These are phyloP conservation scores for Nannizziopsis barbatae DNA, from an alignment of 2,329 filamentous ascomycete species.

Conservation along the genomic window DNA sequence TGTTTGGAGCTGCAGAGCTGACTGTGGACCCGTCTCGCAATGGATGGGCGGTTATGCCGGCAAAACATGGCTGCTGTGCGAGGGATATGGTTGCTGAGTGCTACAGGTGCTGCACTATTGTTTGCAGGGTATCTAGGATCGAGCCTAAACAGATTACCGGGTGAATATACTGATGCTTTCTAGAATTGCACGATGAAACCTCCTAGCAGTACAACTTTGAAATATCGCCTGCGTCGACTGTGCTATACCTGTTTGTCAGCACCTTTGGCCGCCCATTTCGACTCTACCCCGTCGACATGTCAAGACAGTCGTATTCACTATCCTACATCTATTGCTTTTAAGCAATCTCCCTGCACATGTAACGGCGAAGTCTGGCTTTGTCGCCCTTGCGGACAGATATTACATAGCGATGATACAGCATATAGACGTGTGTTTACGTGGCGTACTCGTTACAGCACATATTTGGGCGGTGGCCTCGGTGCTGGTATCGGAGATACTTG, in stretches of 20 bases:
- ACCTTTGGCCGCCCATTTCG: constrained; percentile 43
- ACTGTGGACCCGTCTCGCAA: too few relatives aligned
- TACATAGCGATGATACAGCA: constrained; percentile 47
- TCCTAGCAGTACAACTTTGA: constrained; percentile 55
- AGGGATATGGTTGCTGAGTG: constrained; percentile 79
- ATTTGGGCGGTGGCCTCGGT: constrained; percentile 66
- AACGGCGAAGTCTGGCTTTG: constrained; percentile 64
- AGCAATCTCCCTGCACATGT: constrained; percentile 49
- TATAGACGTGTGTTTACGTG: constrained; percentile 70
- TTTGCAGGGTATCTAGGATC: constrained; percentile 60
- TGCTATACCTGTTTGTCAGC: constrained; percentile 64
- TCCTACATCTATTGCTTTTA: constrained; percentile 30
- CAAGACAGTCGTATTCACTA: constrained; percentile 12
- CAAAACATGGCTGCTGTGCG: constrained; percentile 68
- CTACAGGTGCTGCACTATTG: constrained; percentile 60
- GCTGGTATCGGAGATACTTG: constrained; percentile 81
- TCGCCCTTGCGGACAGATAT: constrained; percentile 64
- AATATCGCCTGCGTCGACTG: constrained; percentile 67
- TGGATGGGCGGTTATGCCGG: constrained; percentile 37
- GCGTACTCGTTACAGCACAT: constrained; percentile 69
- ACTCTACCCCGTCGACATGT: constrained; percentile 14
- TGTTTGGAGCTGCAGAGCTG: background rate
- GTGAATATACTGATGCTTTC: background rate
- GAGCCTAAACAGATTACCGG: background rate
- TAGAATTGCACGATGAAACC: constrained; percentile 88